Percentiles rank a stretch among this genome's conserved stretches.
phyloP scores from a whole-genome alignment of 345 rosid species.

The Eucalyptus microcorys region DNA sequence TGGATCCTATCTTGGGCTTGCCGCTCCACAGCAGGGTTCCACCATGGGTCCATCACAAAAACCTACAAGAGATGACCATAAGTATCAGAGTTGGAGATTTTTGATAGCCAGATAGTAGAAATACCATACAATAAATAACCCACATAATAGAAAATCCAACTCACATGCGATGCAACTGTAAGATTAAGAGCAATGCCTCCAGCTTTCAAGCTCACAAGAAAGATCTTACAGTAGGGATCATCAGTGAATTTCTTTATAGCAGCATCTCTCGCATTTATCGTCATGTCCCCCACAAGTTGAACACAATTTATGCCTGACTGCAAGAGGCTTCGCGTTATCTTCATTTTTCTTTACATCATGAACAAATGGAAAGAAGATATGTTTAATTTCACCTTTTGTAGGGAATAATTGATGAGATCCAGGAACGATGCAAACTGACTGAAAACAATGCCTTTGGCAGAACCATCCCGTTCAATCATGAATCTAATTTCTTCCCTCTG shows the following conservation, averaged over 20 bases:
- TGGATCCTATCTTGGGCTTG: slow-evolving; percentile 99
- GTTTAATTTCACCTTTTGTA: slow-evolving; percentile 48
- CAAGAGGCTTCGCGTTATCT: not conserved
- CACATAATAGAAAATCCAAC: not conserved
- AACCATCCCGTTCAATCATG: slow-evolving; percentile 97
- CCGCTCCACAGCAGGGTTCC: slow-evolving; percentile 97
- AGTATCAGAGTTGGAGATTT: not conserved
- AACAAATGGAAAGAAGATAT: not conserved
- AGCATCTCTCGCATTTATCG: slow-evolving; percentile 63
- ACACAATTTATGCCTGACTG: slow-evolving; percentile 80
- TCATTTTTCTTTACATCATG: not conserved
- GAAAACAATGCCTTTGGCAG: slow-evolving; percentile 95
- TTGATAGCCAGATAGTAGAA: not conserved
- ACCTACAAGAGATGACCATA: slow-evolving; percentile 31
- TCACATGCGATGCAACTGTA: slow-evolving; percentile 96
- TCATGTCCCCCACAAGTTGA: slow-evolving; percentile 89
- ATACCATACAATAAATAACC: not conserved
- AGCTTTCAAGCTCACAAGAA: slow-evolving; percentile 90
- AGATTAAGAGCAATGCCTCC: slow-evolving; percentile 95
- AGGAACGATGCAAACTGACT: slow-evolving; percentile 96
- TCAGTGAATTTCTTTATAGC: slow-evolving; percentile 80
- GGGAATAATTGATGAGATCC: slow-evolving; percentile 82
- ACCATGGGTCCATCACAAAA: slow-evolving; percentile 99
- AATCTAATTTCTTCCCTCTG: slow-evolving; percentile 94
- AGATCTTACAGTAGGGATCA: slow-evolving; percentile 84